Base-by-base conservation (phyloP, 2,329 filamentous ascomycete genomes). In the Cladophialophora chaetospira region DNA sequence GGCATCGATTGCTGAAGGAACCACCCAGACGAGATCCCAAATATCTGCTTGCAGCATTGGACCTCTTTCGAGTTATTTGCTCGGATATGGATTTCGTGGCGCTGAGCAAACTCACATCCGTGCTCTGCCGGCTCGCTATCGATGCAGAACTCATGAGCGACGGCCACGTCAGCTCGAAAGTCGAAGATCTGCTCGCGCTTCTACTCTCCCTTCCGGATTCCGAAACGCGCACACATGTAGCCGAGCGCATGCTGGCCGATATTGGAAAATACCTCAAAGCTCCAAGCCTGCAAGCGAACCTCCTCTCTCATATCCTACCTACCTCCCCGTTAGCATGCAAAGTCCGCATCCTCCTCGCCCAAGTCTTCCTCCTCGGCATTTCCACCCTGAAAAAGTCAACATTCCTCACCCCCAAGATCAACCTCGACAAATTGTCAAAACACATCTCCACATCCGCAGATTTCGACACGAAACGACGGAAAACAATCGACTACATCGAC, bases 401-500 rank as follows among this genome's bases (percentile, higher is more conserved):
- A 9, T 28, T 15, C 23, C 9, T 33, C 15, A 40, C 38, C 33
- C 40, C 45, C 29, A 25, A 40, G 15, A 51, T 57, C 29, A 53
- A 53, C 36, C 56, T 63, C 42, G 42, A 55, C 28, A 15, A 28
- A 5, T 52, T 66, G 9, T 57, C 62, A n/a, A 54, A 59, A 11
- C 56, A 60, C 43, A 33, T 66, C 29, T 53, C 59, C 2, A 55
- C 44, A 13, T 61, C 61, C 11, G 47, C 57, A 45, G 69, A 17
- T 15, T 67, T 63, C 35, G 45, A 59, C 42, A 60, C 59, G 40
- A 38, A 51, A 45, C 46, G 48, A 31, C 56, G 52, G 29, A 60
- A 53, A 36, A 36, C 57, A 10, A 71, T 72, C 13, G 75, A 96
- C 71, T 96, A 89, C 71, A 75, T 78, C 13, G 79, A 86, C 53